Percentiles rank a stretch among this genome's conserved stretches.
Evolutionary conservation across 768 basidiomycete genomes (phyloP).

Genomic region (Russula dissimulans): DNA sequence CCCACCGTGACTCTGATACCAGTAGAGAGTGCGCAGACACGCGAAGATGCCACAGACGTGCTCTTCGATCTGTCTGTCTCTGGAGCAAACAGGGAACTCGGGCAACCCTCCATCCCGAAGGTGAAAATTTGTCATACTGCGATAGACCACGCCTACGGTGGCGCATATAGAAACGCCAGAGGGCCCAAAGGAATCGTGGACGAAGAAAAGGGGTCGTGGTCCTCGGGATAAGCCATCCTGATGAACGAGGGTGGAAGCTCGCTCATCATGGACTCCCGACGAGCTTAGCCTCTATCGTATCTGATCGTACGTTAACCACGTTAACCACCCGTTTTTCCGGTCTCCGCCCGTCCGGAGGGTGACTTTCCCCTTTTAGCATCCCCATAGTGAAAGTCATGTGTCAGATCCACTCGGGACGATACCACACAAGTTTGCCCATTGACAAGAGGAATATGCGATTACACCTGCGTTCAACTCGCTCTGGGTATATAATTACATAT

Average conservation of each 20-base stretch:
- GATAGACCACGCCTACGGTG: neutral
- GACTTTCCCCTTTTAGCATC: no score
- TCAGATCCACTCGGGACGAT: no score
- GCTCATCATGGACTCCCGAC: no score
- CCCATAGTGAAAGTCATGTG: no score
- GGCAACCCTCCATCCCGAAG: neutral
- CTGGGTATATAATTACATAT: no score
- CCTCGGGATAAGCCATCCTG: neutral
- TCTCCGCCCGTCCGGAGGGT: no score
- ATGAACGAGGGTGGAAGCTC: neutral
- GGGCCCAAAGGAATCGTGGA: neutral
- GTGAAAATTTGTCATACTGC: slow-evolving; percentile 4
- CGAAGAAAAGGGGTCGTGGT: neutral
- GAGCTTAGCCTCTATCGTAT: neutral
- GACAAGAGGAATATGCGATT: no score
- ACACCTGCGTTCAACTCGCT: no score
- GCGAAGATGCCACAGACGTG: slow-evolving; percentile 1
- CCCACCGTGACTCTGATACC: neutral
- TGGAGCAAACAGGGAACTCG: neutral
- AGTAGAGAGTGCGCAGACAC: slow-evolving; percentile 1
- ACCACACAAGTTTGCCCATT: no score
- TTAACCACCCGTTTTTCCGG: no score
- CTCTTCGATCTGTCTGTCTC: neutral
- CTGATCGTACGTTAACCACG: neutral
- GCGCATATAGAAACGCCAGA: neutral